Evolutionary conservation across 2,329 filamentous ascomycete genomes (phyloP).

Genomic region (Phaeosphaeria sp.): DNA sequence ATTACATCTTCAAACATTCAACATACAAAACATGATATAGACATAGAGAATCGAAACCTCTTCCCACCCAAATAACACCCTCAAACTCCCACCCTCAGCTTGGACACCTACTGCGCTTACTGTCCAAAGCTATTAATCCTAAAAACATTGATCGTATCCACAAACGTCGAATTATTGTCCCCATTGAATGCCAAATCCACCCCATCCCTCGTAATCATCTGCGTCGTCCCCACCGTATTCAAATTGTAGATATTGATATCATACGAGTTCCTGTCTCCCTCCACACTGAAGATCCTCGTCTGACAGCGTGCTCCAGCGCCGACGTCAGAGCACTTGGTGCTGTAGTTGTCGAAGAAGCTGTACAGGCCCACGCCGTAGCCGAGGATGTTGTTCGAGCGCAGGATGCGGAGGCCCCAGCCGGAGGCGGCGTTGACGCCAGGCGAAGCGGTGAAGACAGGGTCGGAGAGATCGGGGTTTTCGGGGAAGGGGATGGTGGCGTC

Average conservation of each 20-base stretch:
- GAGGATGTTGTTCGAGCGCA: slow-evolving; percentile 62
- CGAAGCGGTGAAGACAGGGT: slow-evolving; percentile 75
- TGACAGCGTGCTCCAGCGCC: slow-evolving; percentile 53
- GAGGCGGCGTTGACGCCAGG: slow-evolving; percentile 42
- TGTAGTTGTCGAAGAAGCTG: slow-evolving; percentile 72
- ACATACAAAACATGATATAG: not conserved
- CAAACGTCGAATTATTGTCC: slow-evolving; percentile 57
- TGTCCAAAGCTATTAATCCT: slow-evolving; percentile 25
- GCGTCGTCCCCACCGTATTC: slow-evolving; percentile 55
- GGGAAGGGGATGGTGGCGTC: slow-evolving; percentile 71
- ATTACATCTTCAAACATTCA: not conserved
- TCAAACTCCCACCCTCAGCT: not conserved
- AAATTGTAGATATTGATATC: slow-evolving; percentile 56
- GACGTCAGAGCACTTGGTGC: slow-evolving; percentile 38
- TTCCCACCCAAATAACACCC: not conserved
- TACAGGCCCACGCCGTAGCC: slow-evolving; percentile 72
- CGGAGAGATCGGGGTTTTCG: slow-evolving; percentile 63
- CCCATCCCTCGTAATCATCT: slow-evolving; percentile 56
- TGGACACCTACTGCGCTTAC: not conserved
- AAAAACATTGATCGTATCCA: slow-evolving; percentile 44
- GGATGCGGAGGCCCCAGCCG: slow-evolving; percentile 70
- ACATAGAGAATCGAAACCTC: not conserved
- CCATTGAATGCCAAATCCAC: slow-evolving; percentile 51
- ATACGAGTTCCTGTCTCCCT: slow-evolving; percentile 43
- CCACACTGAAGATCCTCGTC: slow-evolving; percentile 56